phyloP scores from a whole-genome alignment of 1,284 basidiomycete species.

The Papiliotrema flavescens region DNA sequence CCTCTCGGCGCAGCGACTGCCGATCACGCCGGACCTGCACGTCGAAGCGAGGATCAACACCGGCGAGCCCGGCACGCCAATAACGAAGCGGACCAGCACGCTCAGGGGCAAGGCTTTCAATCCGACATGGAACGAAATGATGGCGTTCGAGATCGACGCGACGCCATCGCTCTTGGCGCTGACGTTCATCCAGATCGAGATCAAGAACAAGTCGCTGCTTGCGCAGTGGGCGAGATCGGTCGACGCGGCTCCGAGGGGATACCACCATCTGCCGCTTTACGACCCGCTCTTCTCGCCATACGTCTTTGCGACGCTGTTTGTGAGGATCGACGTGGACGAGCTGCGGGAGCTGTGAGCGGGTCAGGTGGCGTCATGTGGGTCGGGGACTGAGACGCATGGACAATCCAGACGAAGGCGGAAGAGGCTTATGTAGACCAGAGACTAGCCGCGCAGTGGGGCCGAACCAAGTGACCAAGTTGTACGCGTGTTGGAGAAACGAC shows the following conservation, averaged over 20 bases:
- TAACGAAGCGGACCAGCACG: conserved; percentile 31
- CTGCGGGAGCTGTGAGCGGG: too few species aligned
- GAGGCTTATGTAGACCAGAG: too few species aligned
- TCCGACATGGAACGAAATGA: conserved; percentile 74
- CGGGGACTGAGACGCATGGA: too few species aligned
- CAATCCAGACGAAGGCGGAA: too few species aligned
- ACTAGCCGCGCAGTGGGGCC: too few species aligned
- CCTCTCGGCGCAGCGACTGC: conserved; percentile 91
- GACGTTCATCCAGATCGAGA: conserved; percentile 73
- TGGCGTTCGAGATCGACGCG: conserved; percentile 68
- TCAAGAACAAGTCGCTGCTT: conserved; percentile 64
- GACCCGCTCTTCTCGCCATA: conserved; percentile 77
- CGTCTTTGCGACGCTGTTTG: conserved; percentile 83
- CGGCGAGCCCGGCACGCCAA: conserved; percentile 1
- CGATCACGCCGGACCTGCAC: conserved; percentile 62
- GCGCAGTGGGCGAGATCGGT: conserved; percentile 61
- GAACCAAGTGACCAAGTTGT: too few species aligned
- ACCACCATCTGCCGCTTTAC: conserved; percentile 79
- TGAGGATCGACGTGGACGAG: conserved; percentile 44
- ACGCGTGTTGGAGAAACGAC: too few species aligned
- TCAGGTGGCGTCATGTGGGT: too few species aligned
- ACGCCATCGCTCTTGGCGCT: conserved; percentile 71
- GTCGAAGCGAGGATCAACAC: conserved; percentile 32
- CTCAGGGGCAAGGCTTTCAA: conserved; percentile 86
- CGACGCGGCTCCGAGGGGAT: conserved; percentile 54